These are phyloP conservation scores for Cryptococcus wingfieldii DNA, from an alignment of 1,284 basidiomycete genomes.

Conservation along the genomic window DNA sequence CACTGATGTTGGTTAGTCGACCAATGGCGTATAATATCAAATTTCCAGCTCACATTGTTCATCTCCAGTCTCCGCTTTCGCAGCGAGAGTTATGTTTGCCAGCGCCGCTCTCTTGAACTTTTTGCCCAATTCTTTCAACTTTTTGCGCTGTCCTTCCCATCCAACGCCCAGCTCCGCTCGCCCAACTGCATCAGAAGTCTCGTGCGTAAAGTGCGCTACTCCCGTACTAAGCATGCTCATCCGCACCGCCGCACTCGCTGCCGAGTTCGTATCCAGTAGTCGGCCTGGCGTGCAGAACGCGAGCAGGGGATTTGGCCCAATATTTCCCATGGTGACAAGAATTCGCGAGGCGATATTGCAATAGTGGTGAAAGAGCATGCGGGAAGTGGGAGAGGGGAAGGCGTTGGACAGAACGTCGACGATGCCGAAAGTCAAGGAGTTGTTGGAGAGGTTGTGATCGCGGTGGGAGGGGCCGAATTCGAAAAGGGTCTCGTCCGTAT, in stretches of 20 bases:
- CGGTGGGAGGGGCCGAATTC: conserved; percentile 32
- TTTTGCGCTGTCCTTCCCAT: conserved; percentile 16
- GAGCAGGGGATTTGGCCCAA: conserved; percentile 33
- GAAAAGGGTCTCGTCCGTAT: conserved; percentile 20
- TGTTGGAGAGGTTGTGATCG: conserved; percentile 13
- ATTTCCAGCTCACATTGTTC: conserved; percentile 14
- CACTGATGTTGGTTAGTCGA: conserved; percentile 10
- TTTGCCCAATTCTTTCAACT: conserved; percentile 18
- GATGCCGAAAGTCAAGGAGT: conserved; percentile 11
- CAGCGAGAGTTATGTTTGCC: conserved; percentile 27
- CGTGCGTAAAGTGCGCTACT: conserved; percentile 27
- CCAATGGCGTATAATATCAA: background rate
- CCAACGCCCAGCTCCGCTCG: conserved; percentile 1
- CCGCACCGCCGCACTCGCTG: conserved; percentile 32
- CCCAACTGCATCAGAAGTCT: conserved; percentile 15
- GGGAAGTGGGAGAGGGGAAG: conserved; percentile 30
- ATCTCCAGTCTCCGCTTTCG: conserved; percentile 9
- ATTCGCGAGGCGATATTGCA: conserved; percentile 26
- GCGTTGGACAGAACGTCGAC: conserved; percentile 30
- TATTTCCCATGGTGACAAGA: conserved; percentile 36
- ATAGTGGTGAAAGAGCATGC: conserved; percentile 33
- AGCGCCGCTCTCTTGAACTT: conserved; percentile 30
- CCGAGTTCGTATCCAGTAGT: conserved; percentile 30
- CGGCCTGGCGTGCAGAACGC: conserved; percentile 28
- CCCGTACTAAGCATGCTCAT: conserved; percentile 34